Evolutionary conservation across 1,139 yeast genomes (phyloP).

Genomic region (Yamadazyma mexicana): DNA sequence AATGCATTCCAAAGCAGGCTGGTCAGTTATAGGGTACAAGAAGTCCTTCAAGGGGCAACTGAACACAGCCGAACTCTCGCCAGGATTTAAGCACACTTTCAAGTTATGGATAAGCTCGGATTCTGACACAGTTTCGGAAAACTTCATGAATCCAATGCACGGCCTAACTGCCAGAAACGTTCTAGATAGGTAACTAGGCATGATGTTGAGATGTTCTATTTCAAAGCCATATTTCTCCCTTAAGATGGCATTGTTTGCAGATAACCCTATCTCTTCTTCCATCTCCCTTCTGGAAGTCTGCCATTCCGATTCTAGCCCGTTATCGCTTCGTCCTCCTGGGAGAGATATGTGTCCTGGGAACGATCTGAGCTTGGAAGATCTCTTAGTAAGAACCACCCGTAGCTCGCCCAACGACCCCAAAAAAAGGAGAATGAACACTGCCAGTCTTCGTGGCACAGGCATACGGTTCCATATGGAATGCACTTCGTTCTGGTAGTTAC

Average conservation of each 20-base stretch:
- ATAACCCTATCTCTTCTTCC: conserved; percentile 81
- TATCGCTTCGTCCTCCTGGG: conserved; percentile 88
- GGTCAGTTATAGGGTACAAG: conserved; percentile 38
- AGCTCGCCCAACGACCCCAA: conserved; percentile 72
- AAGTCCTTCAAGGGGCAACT: conserved; percentile 69
- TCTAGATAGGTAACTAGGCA: conserved; percentile 77
- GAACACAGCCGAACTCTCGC: conserved; percentile 68
- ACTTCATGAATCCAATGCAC: conserved; percentile 63
- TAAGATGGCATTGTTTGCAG: conserved; percentile 47
- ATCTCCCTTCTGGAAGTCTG: conserved; percentile 79
- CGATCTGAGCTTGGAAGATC: conserved; percentile 65
- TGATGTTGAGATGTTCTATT: conserved; percentile 54
- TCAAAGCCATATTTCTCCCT: conserved; percentile 48
- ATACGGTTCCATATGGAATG: conserved; percentile 57
- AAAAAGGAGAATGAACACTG: conserved; percentile 72
- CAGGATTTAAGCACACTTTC: conserved; percentile 57
- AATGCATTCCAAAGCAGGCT: conserved; percentile 42
- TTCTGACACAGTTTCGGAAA: conserved; percentile 19
- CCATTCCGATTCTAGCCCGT: conserved; percentile 63
- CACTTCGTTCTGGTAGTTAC: conserved; percentile 27
- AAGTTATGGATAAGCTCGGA: conserved; percentile 28
- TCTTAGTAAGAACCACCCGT: conserved; percentile 71
- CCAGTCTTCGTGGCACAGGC: conserved; percentile 66
- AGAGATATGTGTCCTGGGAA: conserved; percentile 88
- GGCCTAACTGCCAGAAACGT: conserved; percentile 85